phyloP scores from a whole-genome alignment of 2,329 filamentous ascomycete species.

The Aspergillus sp. region DNA sequence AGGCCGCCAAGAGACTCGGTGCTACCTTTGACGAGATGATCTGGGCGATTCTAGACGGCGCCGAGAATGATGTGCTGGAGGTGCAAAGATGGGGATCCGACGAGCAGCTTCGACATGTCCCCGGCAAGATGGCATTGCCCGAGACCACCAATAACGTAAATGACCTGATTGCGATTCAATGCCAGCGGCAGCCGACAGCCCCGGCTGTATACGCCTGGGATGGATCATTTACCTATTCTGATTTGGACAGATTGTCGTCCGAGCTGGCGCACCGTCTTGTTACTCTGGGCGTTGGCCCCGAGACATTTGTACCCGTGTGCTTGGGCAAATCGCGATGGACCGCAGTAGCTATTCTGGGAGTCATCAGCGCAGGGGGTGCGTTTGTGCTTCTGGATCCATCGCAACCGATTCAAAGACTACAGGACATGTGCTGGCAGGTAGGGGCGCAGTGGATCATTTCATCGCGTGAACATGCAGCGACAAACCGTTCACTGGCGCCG shows the following conservation, averaged over 20 bases:
- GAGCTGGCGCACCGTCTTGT: slow-evolving; percentile 18
- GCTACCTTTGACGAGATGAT: too few species aligned
- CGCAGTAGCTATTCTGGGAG: slow-evolving; percentile 6
- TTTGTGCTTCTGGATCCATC: slow-evolving; percentile 5
- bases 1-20: too few species aligned
- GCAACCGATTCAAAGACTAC: slow-evolving; percentile 7
- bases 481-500: background rate
- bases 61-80: too few species aligned
- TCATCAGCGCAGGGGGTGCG: slow-evolving; percentile 7
- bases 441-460: slow-evolving; percentile 7
- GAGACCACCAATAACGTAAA: too few species aligned
- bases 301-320: slow-evolving; percentile 4
- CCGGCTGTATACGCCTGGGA: slow-evolving; percentile 7
- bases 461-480: slow-evolving; percentile 1
- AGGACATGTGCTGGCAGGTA: slow-evolving; percentile 7
- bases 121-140: too few species aligned
- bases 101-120: too few species aligned
- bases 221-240: slow-evolving; percentile 3
- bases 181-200: background rate
- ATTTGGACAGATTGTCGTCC: slow-evolving; percentile 18
- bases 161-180: too few species aligned
- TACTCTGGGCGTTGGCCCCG: slow-evolving; percentile 18
- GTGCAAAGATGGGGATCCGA: too few species aligned
- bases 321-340: slow-evolving; percentile 8
- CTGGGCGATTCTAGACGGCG: too few species aligned